Percentiles rank a stretch among this genome's conserved stretches.
Evolutionary conservation across 345 rosid genomes (phyloP).

Genomic region (Hibiscus mutabilis): DNA sequence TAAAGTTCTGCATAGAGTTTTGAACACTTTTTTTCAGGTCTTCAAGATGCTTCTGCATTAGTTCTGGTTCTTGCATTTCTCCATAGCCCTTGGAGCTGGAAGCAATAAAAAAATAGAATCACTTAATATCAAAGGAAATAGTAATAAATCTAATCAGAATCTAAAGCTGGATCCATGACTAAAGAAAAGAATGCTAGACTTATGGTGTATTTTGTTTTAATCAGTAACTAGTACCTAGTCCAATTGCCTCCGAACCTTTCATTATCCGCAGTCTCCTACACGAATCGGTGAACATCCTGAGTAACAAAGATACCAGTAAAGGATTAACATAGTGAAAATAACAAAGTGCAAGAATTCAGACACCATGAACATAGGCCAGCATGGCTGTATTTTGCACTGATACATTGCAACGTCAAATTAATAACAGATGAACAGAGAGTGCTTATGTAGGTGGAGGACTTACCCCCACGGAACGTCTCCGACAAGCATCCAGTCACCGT

Average conservation of each 20-base stretch:
- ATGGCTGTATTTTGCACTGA: neutral
- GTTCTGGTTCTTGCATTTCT: constrained; percentile 53
- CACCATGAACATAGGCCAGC: neutral
- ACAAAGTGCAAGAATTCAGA: too few species aligned
- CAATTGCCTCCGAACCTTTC: constrained; percentile 94
- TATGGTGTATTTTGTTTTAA: neutral
- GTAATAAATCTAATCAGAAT: neutral
- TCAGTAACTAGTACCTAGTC: constrained; percentile 44
- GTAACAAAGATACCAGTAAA: neutral
- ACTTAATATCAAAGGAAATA: neutral
- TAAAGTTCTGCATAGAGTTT: neutral
- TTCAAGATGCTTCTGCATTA: constrained; percentile 16
- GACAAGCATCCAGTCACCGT: constrained; percentile 84
- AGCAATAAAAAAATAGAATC: constrained; percentile 9
- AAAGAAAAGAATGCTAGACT: neutral
- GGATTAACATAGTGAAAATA: neutral
- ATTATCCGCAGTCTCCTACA: constrained; percentile 92
- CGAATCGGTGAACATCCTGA: constrained; percentile 91
- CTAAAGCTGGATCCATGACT: too few species aligned
- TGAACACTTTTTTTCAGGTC: neutral
- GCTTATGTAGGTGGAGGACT: constrained; percentile 15
- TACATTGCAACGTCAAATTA: neutral
- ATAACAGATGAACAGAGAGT: too few species aligned
- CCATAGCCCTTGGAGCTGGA: constrained; percentile 58
- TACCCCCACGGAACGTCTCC: constrained; percentile 83